Evolutionary conservation across 371 early-diverging fungal species (phyloP), one percentile per base, ranked within the genome.

Genomic region (Parasitella parasitica): DNA sequence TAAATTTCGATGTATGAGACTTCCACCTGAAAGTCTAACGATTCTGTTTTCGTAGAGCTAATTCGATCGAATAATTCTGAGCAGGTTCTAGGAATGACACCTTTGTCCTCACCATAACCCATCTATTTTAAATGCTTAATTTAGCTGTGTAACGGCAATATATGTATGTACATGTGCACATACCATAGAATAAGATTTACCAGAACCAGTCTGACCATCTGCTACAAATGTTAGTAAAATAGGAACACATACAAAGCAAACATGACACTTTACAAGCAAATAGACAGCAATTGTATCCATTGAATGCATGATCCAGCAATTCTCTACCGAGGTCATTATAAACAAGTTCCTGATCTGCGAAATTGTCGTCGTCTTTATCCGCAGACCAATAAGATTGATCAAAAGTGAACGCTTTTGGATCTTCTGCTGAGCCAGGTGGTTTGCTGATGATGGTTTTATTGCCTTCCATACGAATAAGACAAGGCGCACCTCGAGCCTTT

Each of bases 161-260:
- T n/a, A n/a, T n/a, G 51, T 12, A 13, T 53, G 9, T 22, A 26
- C 5, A 36, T 11, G n/a, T 77, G 64, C 76, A 81, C 52, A 36
- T 72, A 74, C 77, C 92, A 90, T 91, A 16, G 91, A 86, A 69
- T 90, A 89, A 22, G 91, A 88, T 67, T 92, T 92, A 38, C 92
- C 92, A 16, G 86, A 83, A 53, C 89, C 92, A 12, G 93, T 94
- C 73, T 94, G 92, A 5, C 93, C 94, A 76, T 94, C 88, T 87
- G 71, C 15, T 50, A 63, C 59, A 48, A 49, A 46, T 20, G 46
- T 46, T 24, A 46, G 20, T 46, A 20, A 46, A 11, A 12, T 24
- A 50, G 9, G 53, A 24, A 38, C 37, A 11, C 38, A 41, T 30
- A n/a, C 38, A 38, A 36, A 57, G n/a, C 16, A 65, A 46, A 11